A percentile compares a stretch with the other conserved stretches of the same genome.
Evolutionary conservation across 352 stramenopile genomes (phyloP).

Genomic region (Pythium aquatile): DNA sequence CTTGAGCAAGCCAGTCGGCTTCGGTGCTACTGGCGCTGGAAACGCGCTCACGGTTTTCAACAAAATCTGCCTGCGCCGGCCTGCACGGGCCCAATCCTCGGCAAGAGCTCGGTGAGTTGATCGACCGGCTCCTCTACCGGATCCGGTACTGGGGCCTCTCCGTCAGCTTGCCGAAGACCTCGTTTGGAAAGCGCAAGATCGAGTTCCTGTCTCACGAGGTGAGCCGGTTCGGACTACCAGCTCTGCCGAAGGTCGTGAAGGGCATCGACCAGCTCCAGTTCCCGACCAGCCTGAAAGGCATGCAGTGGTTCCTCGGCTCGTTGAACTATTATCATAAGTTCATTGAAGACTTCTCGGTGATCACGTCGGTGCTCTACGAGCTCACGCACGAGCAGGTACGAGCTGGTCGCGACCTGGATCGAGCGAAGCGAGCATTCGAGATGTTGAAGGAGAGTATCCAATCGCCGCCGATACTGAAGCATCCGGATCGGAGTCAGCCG

Average conservation of each 20-base stretch:
- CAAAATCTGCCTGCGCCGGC: constrained; percentile 2
- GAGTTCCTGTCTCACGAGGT: constrained; percentile 25
- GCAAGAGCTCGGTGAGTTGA: neutral
- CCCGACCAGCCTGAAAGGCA: constrained; percentile 17
- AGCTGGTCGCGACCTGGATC: constrained; percentile 16
- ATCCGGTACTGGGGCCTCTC: constrained; percentile 25
- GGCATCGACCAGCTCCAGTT: neutral
- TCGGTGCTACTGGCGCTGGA: too few relatives aligned
- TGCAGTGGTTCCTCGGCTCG: constrained; percentile 24
- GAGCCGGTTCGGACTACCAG: constrained; percentile 2
- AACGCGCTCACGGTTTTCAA: neutral
- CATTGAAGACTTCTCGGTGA: constrained; percentile 20
- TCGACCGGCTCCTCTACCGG: constrained; percentile 19
- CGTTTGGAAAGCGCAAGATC: constrained; percentile 20
- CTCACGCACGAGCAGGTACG: constrained; percentile 24
- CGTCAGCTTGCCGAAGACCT: constrained; percentile 20
- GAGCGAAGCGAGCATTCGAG: neutral
- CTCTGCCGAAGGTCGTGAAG: constrained; percentile 13
- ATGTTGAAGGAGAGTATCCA: too few relatives aligned
- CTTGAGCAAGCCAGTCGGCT: too few relatives aligned
- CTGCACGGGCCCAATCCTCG: constrained; percentile 7
- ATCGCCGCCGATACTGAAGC: too few relatives aligned
- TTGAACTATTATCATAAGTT: constrained; percentile 28
- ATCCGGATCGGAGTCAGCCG: too few relatives aligned
- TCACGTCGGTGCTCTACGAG: constrained; percentile 18